Base-by-base conservation (phyloP, 352 stramenopile genomes). In the Halophytophthora polymorphica region DNA sequence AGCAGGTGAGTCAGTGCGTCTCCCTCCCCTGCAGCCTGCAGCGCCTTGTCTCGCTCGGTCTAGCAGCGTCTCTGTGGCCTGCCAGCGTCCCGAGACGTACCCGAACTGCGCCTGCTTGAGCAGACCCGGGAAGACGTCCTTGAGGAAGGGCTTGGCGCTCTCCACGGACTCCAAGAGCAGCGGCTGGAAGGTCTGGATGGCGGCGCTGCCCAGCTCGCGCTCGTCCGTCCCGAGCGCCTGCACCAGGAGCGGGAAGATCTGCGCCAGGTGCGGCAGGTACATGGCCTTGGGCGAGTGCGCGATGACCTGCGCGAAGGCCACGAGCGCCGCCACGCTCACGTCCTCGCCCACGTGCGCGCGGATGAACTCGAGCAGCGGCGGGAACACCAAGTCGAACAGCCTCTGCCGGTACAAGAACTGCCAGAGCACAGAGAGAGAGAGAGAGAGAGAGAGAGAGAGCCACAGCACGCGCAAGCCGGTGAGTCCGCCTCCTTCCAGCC, bases 191-290 rank as follows among this genome's bases (percentile, higher is more conserved):
- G 79, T 90, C 48, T 72, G 64, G 34, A 94, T 85, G 11, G 82
- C 79, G n/a, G 84, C 77, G 45, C 77, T 88, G 13, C 84, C 79
- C 35, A 94, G 63, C 53, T 88, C 83, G 15, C 59, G 44, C 52
- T 82, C 65, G 56, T 90, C 79, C 46, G 71, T 78, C 58, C 88
- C 92, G 58, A 94, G 80, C 28, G 82, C 84, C 34, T 87, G 75
- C 35, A 93, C 76, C 67, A 94, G 85, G 39, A 92, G 71, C 35
- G 84, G 84, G 56, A 92, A 89, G 49, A 94, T 90, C 54, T 77
- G 84, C 42, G 64, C 64, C 25, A 92, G 50, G 29, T 90, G 81
- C 19, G 82, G 78, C 56, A 88, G 45, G 45, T 90, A 90, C 36
- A 90, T 73, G 23, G 84, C 80, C 61, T 88, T 86, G 2, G 82